Evolutionary conservation across 768 basidiomycete genomes (phyloP), one percentile per base, ranked within the genome.

Genomic region (Russula sp.): DNA sequence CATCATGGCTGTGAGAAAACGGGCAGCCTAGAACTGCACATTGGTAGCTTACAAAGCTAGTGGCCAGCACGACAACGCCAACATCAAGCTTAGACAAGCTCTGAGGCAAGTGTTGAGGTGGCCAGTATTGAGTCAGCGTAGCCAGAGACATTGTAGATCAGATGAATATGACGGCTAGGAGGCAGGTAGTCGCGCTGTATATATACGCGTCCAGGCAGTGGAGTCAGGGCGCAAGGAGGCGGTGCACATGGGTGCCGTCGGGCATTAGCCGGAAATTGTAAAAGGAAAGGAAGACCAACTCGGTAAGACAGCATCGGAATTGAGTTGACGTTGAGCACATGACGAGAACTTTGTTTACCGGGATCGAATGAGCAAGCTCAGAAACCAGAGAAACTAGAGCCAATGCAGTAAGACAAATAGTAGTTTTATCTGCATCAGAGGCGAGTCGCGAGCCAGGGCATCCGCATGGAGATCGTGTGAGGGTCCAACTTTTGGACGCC

Each of bases 131-230:
- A 7, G 49, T 34, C 16, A 57, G 6, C 2, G 51, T 25, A 29
- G 51, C 14, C 13, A 29, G n/a, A 7, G 46, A 39, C 61, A 63
- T 59, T 70, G 61, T 83, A 84, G n/a, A 76, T 67, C 35, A 7
- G 49, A 8, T 5, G 18, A 2, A 35, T 13, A 14, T 25, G 22
- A 13, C 13, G 20, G 20, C 7, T 25, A 43, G n/a, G 42, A 6
- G 11, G 46, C 46, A 0, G 25, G 14, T 29, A 29, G 25, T 29
- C 25, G 25, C 25, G 25, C 25, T 29, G 11, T 46, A 47, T 47
- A 6, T 47, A 47, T 47, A 47, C 20, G 43, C 20, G n/a, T 22
- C 10, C 5, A 3, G n/a, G n/a, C 8, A 3, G n/a, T 4, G n/a
- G n/a, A 16, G n/a, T 14, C 16, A 16, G 39, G 5, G 5, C 20